phyloP scores from a whole-genome alignment of 768 basidiomycete species.

The Cystofilobasidium bisporidii region DNA sequence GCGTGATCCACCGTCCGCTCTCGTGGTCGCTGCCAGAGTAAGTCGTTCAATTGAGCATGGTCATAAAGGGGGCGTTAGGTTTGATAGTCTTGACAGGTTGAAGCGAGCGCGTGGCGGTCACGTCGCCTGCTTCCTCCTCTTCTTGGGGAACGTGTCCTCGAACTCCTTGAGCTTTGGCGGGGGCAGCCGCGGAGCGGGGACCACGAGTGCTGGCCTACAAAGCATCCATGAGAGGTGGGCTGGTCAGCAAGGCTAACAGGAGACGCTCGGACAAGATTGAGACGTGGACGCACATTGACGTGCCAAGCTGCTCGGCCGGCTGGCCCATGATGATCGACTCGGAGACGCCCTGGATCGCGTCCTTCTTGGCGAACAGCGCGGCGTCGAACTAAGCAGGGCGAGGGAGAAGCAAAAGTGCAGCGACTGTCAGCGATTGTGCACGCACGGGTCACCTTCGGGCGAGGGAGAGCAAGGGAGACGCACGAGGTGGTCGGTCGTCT shows the following conservation, averaged over 20 bases:
- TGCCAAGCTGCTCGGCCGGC: conserved; percentile 84
- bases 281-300: conserved; percentile 63
- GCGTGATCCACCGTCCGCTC: no score
- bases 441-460: background rate
- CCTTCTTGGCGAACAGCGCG: conserved; percentile 88
- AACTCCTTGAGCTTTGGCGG: conserved; percentile 15
- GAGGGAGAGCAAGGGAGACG: conserved; percentile 13
- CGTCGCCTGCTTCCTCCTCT: conserved; percentile 7
- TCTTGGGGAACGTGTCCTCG: conserved; percentile 23
- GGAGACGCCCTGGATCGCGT: conserved; percentile 89
- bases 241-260: background rate
- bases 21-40: no score
- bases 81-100: no score
- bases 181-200: conserved; percentile 18
- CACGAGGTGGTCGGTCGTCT: conserved; percentile 89
- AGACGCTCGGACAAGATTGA: background rate
- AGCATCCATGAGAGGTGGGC: no score
- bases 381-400: conserved; percentile 67
- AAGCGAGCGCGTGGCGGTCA: no score
- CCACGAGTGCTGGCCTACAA: conserved; percentile 23
- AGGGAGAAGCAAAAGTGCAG: background rate
- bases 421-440: conserved; percentile 2
- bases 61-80: no score
- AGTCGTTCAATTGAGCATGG: no score
- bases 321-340: conserved; percentile 99